phyloP scores from a whole-genome alignment of 306 rosid species.

The Rosa lucieae region DNA sequence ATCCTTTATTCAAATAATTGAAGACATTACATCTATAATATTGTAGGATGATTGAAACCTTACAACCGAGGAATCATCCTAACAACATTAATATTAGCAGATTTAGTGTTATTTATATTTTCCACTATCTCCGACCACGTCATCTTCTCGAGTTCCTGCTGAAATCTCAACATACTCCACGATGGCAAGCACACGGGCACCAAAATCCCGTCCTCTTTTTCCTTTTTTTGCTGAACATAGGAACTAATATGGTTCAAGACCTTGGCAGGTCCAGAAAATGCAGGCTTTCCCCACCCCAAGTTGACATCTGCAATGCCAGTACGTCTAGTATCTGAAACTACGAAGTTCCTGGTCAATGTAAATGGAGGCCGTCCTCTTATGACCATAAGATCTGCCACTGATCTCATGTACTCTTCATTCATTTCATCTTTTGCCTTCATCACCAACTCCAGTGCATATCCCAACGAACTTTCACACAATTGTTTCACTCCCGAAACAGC shows the following conservation, averaged over 20 bases:
- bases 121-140: no score
- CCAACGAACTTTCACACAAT: slow-evolving; percentile 11
- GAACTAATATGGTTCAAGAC: background rate
- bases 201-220: slow-evolving; percentile 41
- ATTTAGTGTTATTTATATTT: background rate
- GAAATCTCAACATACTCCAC: slow-evolving; percentile 40
- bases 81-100: background rate
- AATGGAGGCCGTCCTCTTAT: slow-evolving; percentile 21
- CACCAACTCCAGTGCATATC: slow-evolving; percentile 32
- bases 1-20: no score
- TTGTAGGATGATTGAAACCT: no score
- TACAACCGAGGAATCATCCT: no score
- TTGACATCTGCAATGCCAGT: slow-evolving; percentile 8
- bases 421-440: slow-evolving; percentile 23
- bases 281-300: slow-evolving; percentile 59
- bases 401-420: slow-evolving; percentile 41
- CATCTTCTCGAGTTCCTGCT: slow-evolving; percentile 13
- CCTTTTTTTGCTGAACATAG: background rate
- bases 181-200: slow-evolving; percentile 39
- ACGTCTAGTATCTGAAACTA: slow-evolving; percentile 32
- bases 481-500: background rate
- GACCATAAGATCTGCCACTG: slow-evolving; percentile 39
- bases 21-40: no score
- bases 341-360: background rate
- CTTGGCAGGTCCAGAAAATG: slow-evolving; percentile 33